phyloP scores from a whole-genome alignment of 768 basidiomycete species.

The Macrolepiota dolichaula region DNA sequence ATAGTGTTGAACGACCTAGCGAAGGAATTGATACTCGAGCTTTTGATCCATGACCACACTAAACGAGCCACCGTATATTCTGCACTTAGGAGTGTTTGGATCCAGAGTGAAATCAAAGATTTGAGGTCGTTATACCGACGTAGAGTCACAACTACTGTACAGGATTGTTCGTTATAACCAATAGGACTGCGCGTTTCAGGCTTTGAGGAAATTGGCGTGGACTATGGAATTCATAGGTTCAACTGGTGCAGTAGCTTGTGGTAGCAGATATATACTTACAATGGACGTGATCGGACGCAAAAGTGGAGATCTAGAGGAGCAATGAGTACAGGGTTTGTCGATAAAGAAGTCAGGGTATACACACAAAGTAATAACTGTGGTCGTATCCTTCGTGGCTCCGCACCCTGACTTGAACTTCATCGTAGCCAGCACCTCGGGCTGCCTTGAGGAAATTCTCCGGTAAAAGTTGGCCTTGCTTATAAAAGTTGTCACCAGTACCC shows the following conservation, averaged over 20 bases:
- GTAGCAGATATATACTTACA: conserved; percentile 47
- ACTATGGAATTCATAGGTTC: conserved; percentile 37
- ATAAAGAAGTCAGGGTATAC: conserved; percentile 14
- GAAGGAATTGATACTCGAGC: conserved; percentile 49
- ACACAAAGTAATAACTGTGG: conserved; percentile 84
- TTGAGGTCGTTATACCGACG: conserved; percentile 59
- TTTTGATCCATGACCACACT: conserved; percentile 56
- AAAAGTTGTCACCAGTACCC: conserved; percentile 83
- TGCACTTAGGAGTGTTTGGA: conserved; percentile 68
- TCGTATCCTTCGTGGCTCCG: conserved; percentile 83
- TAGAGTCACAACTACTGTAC: conserved; percentile 34
- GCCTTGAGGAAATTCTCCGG: conserved; percentile 87
- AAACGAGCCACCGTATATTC: conserved; percentile 60
- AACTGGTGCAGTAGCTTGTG: conserved; percentile 12
- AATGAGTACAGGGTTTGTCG: background rate
- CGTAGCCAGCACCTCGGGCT: conserved; percentile 68
- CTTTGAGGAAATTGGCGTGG: conserved; percentile 87
- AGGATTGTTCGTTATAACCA: background rate
- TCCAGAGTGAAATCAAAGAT: conserved; percentile 55
- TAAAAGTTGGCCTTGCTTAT: conserved; percentile 81
- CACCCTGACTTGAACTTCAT: conserved; percentile 74
- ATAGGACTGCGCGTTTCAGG: conserved; percentile 29
- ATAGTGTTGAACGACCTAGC: conserved; percentile 37
- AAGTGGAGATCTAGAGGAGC: conserved; percentile 73
- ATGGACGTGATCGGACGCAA: conserved; percentile 84